phyloP scores from a whole-genome alignment of 1,139 yeast genomes.

The Lodderomyces margitis region DNA sequence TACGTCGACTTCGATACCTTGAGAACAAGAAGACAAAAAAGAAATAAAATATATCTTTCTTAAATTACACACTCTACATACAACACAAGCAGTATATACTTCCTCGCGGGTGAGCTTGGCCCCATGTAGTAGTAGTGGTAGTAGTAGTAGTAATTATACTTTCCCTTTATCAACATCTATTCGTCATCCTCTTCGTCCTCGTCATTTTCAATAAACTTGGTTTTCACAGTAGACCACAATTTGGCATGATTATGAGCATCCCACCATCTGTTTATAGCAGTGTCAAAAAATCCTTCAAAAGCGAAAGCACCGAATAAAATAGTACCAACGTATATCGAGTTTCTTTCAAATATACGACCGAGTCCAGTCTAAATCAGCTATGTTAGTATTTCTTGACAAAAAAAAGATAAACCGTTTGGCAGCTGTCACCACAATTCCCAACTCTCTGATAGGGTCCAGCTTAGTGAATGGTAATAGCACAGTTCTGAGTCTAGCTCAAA shows the following conservation, averaged over 20 bases:
- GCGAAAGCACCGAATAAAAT: constrained; percentile 84
- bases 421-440: neutral
- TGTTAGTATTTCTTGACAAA: constrained; percentile 11
- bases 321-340: constrained; percentile 85
- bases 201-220: constrained; percentile 56
- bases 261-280: constrained; percentile 76
- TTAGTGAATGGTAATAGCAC: no score
- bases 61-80: neutral
- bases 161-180: constrained; percentile 12
- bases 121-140: constrained; percentile 1
- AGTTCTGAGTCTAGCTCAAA: no score
- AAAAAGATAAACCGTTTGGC: neutral
- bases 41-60: no score
- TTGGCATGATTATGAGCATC: constrained; percentile 90
- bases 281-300: constrained; percentile 84
- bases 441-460: neutral
- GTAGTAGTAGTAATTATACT: no score
- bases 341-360: constrained; percentile 77
- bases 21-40: no score
- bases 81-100: neutral
- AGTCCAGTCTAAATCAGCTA: constrained; percentile 19
- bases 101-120: neutral
- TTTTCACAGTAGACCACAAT: constrained; percentile 94
- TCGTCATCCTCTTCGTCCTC: constrained; percentile 60
- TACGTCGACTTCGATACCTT: no score